These are phyloP conservation scores for Beta corolliflora DNA, from an alignment of 179 eudicot genomes.

Conservation along the genomic window DNA sequence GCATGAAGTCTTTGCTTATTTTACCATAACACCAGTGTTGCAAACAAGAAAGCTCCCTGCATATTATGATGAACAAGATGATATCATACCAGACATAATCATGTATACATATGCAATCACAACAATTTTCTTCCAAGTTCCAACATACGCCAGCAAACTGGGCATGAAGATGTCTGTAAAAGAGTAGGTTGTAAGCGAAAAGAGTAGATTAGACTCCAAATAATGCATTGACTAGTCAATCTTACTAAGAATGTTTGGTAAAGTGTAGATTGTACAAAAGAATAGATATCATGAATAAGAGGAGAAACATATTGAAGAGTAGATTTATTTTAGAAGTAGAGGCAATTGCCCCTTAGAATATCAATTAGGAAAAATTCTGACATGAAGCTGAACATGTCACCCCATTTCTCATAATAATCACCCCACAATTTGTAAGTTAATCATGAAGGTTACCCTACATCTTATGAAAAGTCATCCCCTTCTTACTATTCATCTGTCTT, in stretches of 20 bases:
- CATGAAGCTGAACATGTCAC: no score
- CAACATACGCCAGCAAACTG: background rate
- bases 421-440: no score
- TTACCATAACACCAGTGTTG: background rate
- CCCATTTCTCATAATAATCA: no score
- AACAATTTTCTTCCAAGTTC: background rate
- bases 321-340: background rate
- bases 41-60: background rate
- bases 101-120: background rate
- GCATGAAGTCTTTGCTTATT: background rate
- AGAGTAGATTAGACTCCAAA: constrained; percentile 11
- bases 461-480: no score
- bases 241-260: background rate
- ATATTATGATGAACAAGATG: constrained; percentile 1
- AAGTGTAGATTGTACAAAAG: background rate
- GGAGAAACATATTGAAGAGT: background rate
- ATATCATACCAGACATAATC: background rate
- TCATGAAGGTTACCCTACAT: no score
- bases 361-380: no score
- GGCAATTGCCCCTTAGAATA: background rate
- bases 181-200: background rate
- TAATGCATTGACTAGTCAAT: background rate
- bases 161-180: constrained; percentile 9
- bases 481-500: no score
- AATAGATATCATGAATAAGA: no score